These are phyloP conservation scores for Hymenoscyphus occultus DNA, from an alignment of 2,329 filamentous ascomycete species.

Conservation along the genomic window DNA sequence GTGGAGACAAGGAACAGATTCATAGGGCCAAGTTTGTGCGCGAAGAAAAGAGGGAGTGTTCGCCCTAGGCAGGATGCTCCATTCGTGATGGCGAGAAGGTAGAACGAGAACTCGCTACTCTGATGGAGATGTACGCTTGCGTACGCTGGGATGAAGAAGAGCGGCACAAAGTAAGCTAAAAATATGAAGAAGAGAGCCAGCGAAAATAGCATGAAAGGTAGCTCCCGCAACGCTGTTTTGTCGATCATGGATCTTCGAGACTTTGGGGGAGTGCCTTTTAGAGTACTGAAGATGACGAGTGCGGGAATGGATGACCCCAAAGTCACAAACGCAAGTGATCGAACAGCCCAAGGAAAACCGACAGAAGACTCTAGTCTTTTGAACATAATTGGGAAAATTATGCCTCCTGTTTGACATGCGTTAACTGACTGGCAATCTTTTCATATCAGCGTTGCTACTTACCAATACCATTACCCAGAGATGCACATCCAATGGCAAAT, in stretches of 20 bases:
- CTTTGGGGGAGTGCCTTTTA: slow-evolving; percentile 34
- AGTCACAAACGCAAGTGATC: slow-evolving; percentile 58
- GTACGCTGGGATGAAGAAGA: slow-evolving; percentile 43
- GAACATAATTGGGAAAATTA: slow-evolving; percentile 59
- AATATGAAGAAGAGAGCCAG: slow-evolving; percentile 45
- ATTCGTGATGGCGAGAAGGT: slow-evolving; percentile 17
- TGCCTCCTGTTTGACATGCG: slow-evolving; percentile 38
- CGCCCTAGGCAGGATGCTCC: not conserved
- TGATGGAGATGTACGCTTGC: slow-evolving; percentile 4
- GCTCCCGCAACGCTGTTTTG: slow-evolving; percentile 48
- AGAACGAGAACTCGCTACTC: slow-evolving; percentile 12
- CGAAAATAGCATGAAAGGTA: slow-evolving; percentile 44
- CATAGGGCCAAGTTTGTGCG: no score
- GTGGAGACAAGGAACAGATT: no score
- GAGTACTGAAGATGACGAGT: slow-evolving; percentile 45
- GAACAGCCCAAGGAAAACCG: slow-evolving; percentile 65
- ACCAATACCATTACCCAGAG: slow-evolving; percentile 2
- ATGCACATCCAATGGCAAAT: slow-evolving; percentile 28
- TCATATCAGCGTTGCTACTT: no score
- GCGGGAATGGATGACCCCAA: slow-evolving; percentile 43
- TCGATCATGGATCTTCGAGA: slow-evolving; percentile 51
- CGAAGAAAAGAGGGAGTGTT: no score
- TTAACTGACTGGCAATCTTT: no score
- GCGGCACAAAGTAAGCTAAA: slow-evolving; percentile 53
- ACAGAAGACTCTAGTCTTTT: slow-evolving; percentile 56